Conservation (phyloP, 1,284 basidiomycete species). For the Apiotrichum porosum region DNA sequence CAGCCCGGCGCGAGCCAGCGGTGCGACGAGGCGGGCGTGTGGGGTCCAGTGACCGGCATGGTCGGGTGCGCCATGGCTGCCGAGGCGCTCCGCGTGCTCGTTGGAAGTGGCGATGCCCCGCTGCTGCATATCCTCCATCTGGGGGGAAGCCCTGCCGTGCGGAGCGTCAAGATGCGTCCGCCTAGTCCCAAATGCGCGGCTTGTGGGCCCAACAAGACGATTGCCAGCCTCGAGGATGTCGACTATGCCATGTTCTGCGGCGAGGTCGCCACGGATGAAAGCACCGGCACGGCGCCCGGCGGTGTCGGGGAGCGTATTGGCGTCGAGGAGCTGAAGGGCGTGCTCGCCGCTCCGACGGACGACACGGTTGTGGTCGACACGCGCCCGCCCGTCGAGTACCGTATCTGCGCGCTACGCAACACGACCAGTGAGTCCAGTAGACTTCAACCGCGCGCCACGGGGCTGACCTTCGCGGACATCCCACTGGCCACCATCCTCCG, state of each 20-base stretch:
- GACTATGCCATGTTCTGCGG: slow-evolving; percentile 79
- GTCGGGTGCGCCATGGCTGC: slow-evolving; percentile 88
- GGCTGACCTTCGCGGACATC: slow-evolving; percentile 32
- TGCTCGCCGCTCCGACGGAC: neutral
- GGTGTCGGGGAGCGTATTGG: slow-evolving; percentile 38
- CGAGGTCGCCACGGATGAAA: slow-evolving; percentile 33
- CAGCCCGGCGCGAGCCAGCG: slow-evolving; percentile 54
- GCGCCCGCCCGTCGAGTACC: slow-evolving; percentile 72
- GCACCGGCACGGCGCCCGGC: slow-evolving; percentile 22
- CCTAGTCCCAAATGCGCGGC: slow-evolving; percentile 46
- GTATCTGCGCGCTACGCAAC: slow-evolving; percentile 72
- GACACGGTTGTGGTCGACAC: slow-evolving; percentile 67
- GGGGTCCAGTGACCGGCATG: slow-evolving; percentile 84
- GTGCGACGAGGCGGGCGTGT: slow-evolving; percentile 86
- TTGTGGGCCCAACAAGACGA: slow-evolving; percentile 31
- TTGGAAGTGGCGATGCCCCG: slow-evolving; percentile 61
- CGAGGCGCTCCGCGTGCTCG: slow-evolving; percentile 78
- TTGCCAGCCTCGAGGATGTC: slow-evolving; percentile 32
- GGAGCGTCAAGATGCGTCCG: slow-evolving; percentile 71
- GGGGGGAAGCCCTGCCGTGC: slow-evolving; percentile 58
- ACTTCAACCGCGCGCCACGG: neutral
- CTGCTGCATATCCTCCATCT: slow-evolving; percentile 31
- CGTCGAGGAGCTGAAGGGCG: slow-evolving; percentile 13
- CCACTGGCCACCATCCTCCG: slow-evolving; percentile 35
- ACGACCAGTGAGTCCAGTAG: slow-evolving; percentile 64